phyloP scores from a whole-genome alignment of 1,284 basidiomycete genomes.

The Thelephora terrestris region DNA sequence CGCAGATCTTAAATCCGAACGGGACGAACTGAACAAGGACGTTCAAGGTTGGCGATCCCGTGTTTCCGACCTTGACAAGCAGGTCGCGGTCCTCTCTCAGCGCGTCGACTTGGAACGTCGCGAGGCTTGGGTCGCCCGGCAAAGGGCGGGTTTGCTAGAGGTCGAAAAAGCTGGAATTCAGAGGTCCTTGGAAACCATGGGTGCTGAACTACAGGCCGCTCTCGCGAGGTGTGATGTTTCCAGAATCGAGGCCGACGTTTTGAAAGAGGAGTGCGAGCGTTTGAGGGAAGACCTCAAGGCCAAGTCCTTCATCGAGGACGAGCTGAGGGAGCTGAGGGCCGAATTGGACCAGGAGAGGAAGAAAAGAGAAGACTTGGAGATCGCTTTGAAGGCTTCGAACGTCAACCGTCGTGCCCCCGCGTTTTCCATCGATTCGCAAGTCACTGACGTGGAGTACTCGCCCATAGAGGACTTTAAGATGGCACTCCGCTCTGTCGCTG shows the following conservation, averaged over 20 bases:
- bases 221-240: conserved; percentile 24
- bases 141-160: conserved; percentile 51
- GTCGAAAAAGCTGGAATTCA: conserved; percentile 49
- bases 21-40: conserved; percentile 70
- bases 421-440: conserved; percentile 55
- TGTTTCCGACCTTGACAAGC: conserved; percentile 57
- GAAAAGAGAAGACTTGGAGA: conserved; percentile 30
- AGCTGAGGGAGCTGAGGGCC: conserved; percentile 20
- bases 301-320: conserved; percentile 12
- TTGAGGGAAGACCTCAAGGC: conserved; percentile 17
- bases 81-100: conserved; percentile 43
- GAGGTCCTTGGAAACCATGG: conserved; percentile 35
- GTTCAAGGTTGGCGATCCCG: conserved; percentile 66
- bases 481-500: conserved; percentile 41
- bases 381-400: conserved; percentile 29
- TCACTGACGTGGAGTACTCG: conserved; percentile 52
- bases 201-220: conserved; percentile 22
- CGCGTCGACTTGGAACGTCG: conserved; percentile 61
- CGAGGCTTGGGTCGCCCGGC: conserved; percentile 67
- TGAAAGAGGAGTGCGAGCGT: conserved; percentile 24
- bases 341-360: conserved; percentile 28
- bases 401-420: conserved; percentile 32
- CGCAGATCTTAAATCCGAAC: conserved; percentile 65
- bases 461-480: conserved; percentile 27
- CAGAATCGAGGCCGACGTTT: conserved; percentile 20